These are phyloP conservation scores for Parachlorella kessleri DNA, from an alignment of 139 green algal genomes.

Conservation along the genomic window DNA sequence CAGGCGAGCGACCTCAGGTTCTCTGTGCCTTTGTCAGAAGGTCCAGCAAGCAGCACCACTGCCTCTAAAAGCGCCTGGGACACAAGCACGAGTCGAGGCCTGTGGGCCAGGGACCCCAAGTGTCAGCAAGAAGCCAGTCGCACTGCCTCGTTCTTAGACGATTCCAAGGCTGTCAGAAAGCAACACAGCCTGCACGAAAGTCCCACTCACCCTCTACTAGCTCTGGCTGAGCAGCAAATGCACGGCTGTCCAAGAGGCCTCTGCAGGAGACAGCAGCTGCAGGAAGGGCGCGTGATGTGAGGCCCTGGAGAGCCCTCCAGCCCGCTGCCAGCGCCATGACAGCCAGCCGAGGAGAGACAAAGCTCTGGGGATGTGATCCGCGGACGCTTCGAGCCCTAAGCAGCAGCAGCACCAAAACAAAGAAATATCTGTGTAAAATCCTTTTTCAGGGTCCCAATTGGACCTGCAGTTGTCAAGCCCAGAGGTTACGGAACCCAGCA, in stretches of 20 bases:
- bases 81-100: too few species aligned
- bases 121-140: not conserved
- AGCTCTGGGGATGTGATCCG: too few species aligned
- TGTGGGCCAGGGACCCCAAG: too few species aligned
- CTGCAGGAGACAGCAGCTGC: not conserved
- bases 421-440: too few species aligned
- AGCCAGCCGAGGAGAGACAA: too few species aligned
- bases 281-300: not conserved
- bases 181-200: not conserved
- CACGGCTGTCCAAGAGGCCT: not conserved
- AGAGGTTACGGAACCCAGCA: too few species aligned
- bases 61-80: too few species aligned
- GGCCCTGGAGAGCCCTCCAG: not conserved
- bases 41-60: not conserved
- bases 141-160: not conserved
- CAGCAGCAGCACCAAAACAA: too few species aligned
- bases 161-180: not conserved
- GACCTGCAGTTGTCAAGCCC: too few species aligned
- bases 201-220: conserved; percentile 4
- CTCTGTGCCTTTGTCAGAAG: not conserved
- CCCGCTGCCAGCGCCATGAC: not conserved
- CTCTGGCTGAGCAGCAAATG: conserved; percentile 14
- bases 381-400: too few species aligned
- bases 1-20: not conserved
- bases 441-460: too few species aligned